Evolutionary conservation across 2,329 filamentous ascomycete species (phyloP).

Genomic region (Exophiala viscosa): DNA sequence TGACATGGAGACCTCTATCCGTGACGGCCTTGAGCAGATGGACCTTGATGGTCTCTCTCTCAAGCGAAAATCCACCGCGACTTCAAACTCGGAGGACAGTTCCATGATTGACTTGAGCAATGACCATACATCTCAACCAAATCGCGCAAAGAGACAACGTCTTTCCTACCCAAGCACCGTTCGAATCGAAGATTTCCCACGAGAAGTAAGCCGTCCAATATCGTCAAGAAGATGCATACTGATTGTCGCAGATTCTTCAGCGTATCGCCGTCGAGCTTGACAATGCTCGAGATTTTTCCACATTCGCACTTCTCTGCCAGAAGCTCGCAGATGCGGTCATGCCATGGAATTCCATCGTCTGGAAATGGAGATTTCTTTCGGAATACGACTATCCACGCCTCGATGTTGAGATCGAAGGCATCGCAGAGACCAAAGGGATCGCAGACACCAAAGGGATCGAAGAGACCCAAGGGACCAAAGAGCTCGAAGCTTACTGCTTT

Average conservation of each 20-base stretch:
- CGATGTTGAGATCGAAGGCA: constrained; percentile 12
- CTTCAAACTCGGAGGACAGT: background rate
- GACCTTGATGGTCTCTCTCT: background rate
- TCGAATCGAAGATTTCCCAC: constrained; percentile 17
- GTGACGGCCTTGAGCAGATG: background rate
- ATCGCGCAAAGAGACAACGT: background rate
- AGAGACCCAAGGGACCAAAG: too few species aligned
- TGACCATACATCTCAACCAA: too few species aligned
- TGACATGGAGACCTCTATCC: constrained; percentile 3
- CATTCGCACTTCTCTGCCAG: constrained; percentile 28
- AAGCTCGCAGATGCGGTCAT: constrained; percentile 29
- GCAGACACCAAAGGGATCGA: too few species aligned
- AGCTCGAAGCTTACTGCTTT: constrained; percentile 34
- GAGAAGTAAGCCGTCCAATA: constrained; percentile 10
- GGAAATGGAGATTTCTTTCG: constrained; percentile 34
- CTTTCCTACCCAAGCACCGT: background rate
- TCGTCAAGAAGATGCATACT: background rate
- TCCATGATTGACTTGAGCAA: too few species aligned
- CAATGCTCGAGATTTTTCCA: constrained; percentile 33
- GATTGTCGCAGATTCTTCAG: constrained; percentile 17
- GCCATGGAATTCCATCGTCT: constrained; percentile 33
- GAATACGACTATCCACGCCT: constrained; percentile 33
- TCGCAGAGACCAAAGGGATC: too few species aligned
- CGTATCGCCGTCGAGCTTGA: constrained; percentile 17
- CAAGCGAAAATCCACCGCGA: constrained; percentile 3